Conservation (phyloP, 1,284 basidiomycete species). For the Ceraceosorus bombacis region DNA sequence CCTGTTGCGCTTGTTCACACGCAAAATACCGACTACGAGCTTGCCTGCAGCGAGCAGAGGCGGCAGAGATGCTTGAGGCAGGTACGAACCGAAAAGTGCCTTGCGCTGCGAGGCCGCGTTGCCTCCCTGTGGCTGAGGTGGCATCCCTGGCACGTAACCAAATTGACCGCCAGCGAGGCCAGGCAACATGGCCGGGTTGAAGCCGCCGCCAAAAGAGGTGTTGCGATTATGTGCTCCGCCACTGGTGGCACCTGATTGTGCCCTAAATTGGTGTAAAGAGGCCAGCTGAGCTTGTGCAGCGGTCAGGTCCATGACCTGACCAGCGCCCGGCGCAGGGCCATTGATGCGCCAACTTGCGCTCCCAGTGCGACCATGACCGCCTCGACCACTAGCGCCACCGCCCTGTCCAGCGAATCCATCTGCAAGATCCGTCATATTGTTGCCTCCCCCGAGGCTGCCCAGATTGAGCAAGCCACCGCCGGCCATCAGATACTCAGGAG, state of each 20-base stretch:
- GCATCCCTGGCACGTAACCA: slow-evolving; percentile 54
- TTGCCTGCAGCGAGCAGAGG: slow-evolving; percentile 96
- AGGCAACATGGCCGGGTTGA: slow-evolving; percentile 71
- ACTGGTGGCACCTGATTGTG: slow-evolving; percentile 56
- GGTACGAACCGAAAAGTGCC: slow-evolving; percentile 95
- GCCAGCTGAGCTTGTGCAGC: slow-evolving; percentile 78
- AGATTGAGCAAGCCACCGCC: slow-evolving; percentile 43
- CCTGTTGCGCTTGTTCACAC: slow-evolving; percentile 97
- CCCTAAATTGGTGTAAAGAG: slow-evolving; percentile 88
- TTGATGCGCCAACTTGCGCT: slow-evolving; percentile 27
- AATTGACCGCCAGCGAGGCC: slow-evolving; percentile 19
- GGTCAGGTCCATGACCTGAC: slow-evolving; percentile 45
- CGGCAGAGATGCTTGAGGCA: slow-evolving; percentile 93
- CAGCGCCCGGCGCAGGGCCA: slow-evolving; percentile 18
- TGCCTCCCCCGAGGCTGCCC: slow-evolving; percentile 25
- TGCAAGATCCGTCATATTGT: slow-evolving; percentile 30
- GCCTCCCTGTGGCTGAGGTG: slow-evolving; percentile 64
- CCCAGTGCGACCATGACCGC: slow-evolving; percentile 23
- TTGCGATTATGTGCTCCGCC: slow-evolving; percentile 93
- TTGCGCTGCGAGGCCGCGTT: slow-evolving; percentile 74
- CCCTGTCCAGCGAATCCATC: slow-evolving; percentile 32
- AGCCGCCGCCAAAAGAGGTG: slow-evolving; percentile 92
- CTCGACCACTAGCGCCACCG: slow-evolving; percentile 24
- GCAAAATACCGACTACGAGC: slow-evolving; percentile 90
- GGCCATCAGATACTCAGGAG: slow-evolving; percentile 45